Evolutionary conservation across 331 rosid species (phyloP), one percentile per base, ranked within the genome.

Genomic region (Malus hybrid): DNA sequence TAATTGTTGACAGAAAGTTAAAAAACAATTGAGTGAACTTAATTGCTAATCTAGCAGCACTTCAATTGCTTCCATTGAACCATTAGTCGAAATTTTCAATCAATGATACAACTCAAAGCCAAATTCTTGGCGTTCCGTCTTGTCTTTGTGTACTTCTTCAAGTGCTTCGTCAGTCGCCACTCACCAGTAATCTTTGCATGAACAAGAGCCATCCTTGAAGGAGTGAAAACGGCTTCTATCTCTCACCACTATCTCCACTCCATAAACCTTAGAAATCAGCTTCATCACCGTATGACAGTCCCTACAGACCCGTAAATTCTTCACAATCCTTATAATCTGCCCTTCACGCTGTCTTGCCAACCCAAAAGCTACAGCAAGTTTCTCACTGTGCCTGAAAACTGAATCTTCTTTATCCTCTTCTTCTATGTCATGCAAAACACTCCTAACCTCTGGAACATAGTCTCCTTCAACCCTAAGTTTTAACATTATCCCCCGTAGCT

Each of bases 201-300:
- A 91, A 77, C 98, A 89, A 63, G 82, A 64, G 64, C 96, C 97
- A 66, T 77, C 81, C 77, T 42, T 72, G 82, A 93, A 91, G 10
- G 84, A 88, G 82, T 93, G 97, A 88, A 91, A 89, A 73, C 96
- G 96, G 79, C 90, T 93, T 84, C 94, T 86, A 76, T 93, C 96
- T 82, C 98, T 87, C 71, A 91, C 86, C 50, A 86, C 78, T 29
- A 93, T 87, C 71, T 89, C 97, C 63, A 90, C 83, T 68, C 73
- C 69, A 82, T 89, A 89, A 50, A 91, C 86, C 77, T 80, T 83
- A 61, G 97, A 91, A 75, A 91, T 83, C 81, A 91, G 77, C 87
- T 91, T 10, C 96, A 91, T 91, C 64, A 88, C 91, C 5, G 79
- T 77, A 78, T 91, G 98, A 73, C 96, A 93, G 69, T 91, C 97